Conservation (phyloP, 352 stramenopile genomes). For the Pythium biforme region DNA sequence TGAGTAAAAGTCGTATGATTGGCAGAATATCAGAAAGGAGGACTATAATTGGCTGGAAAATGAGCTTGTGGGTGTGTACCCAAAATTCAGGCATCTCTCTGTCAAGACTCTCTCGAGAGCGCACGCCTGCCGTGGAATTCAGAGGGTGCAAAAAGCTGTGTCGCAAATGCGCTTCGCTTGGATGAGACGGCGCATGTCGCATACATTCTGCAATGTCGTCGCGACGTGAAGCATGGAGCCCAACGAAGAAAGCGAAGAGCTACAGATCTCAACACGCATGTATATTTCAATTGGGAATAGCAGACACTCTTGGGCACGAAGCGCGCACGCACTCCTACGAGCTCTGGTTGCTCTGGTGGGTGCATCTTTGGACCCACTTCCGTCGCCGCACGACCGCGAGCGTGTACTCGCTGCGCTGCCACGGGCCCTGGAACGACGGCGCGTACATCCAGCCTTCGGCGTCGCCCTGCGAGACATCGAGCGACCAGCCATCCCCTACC, state of each 20-base stretch:
- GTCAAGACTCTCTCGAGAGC: neutral
- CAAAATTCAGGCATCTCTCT: constrained; percentile 3
- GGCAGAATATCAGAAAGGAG: neutral
- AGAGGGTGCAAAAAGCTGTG: neutral
- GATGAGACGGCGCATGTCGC: neutral
- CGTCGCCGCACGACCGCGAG: constrained; percentile 75
- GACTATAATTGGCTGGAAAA: neutral
- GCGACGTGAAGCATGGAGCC: no score
- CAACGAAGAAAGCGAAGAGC: no score
- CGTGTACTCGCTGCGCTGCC: constrained; percentile 74
- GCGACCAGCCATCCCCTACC: constrained; percentile 65
- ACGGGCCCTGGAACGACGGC: constrained; percentile 67
- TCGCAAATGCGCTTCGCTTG: neutral
- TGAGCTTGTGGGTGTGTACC: constrained; percentile 9
- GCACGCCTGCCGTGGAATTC: neutral
- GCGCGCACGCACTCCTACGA: neutral
- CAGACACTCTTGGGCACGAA: no score
- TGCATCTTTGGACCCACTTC: constrained; percentile 83
- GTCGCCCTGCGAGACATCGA: constrained; percentile 75
- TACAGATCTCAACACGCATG: no score
- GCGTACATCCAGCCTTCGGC: constrained; percentile 87
- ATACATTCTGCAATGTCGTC: neutral
- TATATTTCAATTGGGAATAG: no score
- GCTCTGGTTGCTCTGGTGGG: constrained; percentile 11
- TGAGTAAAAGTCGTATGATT: neutral